Evolutionary conservation across 768 basidiomycete species (phyloP), one percentile per base, ranked within the genome.

Genomic region (Crucibulum laeve): DNA sequence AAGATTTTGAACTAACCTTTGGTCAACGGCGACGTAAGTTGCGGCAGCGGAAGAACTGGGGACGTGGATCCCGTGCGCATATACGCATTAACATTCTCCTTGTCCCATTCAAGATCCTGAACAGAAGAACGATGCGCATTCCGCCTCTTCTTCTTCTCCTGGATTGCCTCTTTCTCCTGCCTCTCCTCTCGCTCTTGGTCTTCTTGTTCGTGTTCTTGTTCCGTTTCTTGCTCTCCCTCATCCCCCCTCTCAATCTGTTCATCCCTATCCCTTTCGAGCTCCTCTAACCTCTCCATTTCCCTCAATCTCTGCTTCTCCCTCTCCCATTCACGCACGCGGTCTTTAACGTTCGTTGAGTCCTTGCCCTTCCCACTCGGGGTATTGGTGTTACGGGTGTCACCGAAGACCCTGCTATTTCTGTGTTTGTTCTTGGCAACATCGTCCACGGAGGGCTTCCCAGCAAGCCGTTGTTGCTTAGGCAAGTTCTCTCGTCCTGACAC

Each of bases 311-410:
- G 73, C 25, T 76, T 73, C 59, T 87, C 85, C 32, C 79, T 67
- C 56, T 89, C 85, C 85, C 87, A 89, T 52, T 87, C 86, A 50
- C 70, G 70, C 51, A 88, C 81, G 8, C 87, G 70, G 45, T 85
- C 77, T 45, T 72, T 74, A 14, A 74, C 75, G 42, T 62, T 68
- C 35, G 74, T 76, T 41, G 71, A 73, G 46, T 65, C 69, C 37
- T 68, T 69, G 7, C 51, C 58, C 47, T 54, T 57, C 15, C 51
- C 53, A 4, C 24, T 48, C 43, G 28, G 40, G 23, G 56, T 58
- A 38, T 58, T 55, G 10, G 23, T 23, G 25, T 59, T 63, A 23
- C 53, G 43, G 50, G 53, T 51, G 42, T 76, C 72, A 7, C 55
- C 61, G 6, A 76, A 55, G 18, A 62, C 66, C 14, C 62, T 61